These are phyloP conservation scores for Carallia pectinifolia DNA, from an alignment of 345 rosid genomes.

Conservation along the genomic window DNA sequence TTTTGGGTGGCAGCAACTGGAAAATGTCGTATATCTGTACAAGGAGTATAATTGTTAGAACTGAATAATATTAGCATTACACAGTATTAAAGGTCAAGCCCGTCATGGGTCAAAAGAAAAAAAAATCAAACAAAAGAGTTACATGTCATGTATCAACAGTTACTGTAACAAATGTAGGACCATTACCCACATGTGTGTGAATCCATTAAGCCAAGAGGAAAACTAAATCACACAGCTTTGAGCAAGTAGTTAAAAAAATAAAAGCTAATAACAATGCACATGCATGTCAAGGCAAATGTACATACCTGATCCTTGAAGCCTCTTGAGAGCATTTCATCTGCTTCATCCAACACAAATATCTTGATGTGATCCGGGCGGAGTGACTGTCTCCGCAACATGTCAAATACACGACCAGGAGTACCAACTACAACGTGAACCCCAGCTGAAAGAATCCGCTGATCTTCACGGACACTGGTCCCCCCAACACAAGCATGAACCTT, in stretches of 20 bases:
- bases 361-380: slow-evolving; percentile 21
- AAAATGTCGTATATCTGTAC: slow-evolving; percentile 77
- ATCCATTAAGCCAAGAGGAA: too few relatives aligned
- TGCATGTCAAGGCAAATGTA: not conserved
- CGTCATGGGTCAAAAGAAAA: not conserved
- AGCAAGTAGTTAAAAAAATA: not conserved
- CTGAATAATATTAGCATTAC: too few relatives aligned
- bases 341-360: slow-evolving; percentile 26
- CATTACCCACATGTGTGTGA: not conserved
- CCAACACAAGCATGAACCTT: slow-evolving; percentile 31
- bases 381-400: slow-evolving; percentile 30
- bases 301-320: slow-evolving; percentile 27
- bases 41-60: not conserved
- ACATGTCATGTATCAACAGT: not conserved
- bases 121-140: not conserved
- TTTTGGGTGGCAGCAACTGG: slow-evolving; percentile 69
- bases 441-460: slow-evolving; percentile 19
- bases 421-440: slow-evolving; percentile 22
- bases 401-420: slow-evolving; percentile 25
- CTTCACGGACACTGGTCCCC: slow-evolving; percentile 25
- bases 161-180: not conserved
- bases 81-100: too few relatives aligned
- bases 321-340: slow-evolving; percentile 26
- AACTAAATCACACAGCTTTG: not conserved
- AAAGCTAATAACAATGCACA: not conserved